Conservation (phyloP, 2,329 filamentous ascomycete genomes). For the Cladophialophora immunda region DNA sequence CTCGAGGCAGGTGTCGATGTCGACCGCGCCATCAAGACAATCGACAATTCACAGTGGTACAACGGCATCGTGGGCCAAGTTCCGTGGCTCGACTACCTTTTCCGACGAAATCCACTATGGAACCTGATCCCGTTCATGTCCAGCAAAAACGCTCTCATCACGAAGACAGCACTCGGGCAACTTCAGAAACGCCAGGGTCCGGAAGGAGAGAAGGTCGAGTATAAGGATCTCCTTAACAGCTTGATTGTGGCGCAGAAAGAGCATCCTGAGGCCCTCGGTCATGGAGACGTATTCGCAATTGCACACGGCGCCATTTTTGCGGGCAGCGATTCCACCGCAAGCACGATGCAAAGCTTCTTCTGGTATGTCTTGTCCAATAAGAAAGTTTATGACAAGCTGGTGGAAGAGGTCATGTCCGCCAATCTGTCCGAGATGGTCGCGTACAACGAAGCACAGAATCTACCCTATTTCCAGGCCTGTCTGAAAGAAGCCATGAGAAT, state of each 20-base stretch:
- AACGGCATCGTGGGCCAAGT: conserved; percentile 44
- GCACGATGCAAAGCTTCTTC: conserved; percentile 67
- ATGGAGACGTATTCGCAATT: conserved; percentile 66
- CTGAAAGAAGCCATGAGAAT: conserved; percentile 42
- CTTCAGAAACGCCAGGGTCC: conserved; percentile 54
- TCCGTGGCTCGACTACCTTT: conserved; percentile 57
- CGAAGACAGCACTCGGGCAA: conserved; percentile 55
- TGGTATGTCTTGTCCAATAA: conserved; percentile 59
- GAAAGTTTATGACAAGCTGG: conserved; percentile 58
- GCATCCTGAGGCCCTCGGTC: conserved; percentile 57
- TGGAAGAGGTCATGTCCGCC: conserved; percentile 48
- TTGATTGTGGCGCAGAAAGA: conserved; percentile 63
- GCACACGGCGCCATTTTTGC: conserved; percentile 61
- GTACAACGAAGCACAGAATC: conserved; percentile 37
- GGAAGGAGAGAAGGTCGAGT: conserved; percentile 50
- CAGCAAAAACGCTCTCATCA: conserved; percentile 59
- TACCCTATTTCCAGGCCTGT: conserved; percentile 39
- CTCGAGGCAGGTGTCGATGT: conserved; percentile 60
- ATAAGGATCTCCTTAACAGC: conserved; percentile 61
- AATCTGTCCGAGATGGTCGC: conserved; percentile 37
- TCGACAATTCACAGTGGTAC: conserved; percentile 54
- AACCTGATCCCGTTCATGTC: conserved; percentile 55
- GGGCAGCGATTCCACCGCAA: conserved; percentile 69
- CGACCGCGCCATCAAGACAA: conserved; percentile 61
- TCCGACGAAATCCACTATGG: conserved; percentile 62